These are phyloP conservation scores for Flammula alnicola DNA, from an alignment of 1,284 basidiomycete genomes.

Conservation along the genomic window DNA sequence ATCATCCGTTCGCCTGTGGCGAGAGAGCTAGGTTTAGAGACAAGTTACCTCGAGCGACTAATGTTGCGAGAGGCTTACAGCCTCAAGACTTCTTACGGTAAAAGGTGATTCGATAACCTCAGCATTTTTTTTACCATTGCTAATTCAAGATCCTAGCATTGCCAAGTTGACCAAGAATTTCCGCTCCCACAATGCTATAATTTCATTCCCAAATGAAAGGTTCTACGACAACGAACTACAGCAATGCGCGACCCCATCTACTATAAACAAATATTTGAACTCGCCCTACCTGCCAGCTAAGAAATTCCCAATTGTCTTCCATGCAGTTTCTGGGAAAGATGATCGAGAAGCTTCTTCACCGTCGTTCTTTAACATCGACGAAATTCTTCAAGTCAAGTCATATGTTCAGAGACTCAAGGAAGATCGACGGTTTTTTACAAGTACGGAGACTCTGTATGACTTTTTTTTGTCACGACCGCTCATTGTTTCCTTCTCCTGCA, in stretches of 20 bases:
- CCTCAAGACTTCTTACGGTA: constrained; percentile 36
- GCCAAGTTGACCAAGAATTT: constrained; percentile 54
- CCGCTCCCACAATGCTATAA: constrained; percentile 59
- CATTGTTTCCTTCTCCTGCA: neutral
- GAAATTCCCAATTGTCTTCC: constrained; percentile 64
- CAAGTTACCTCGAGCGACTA: constrained; percentile 60
- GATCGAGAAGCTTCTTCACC: constrained; percentile 63
- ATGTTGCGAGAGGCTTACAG: constrained; percentile 56
- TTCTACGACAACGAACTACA: constrained; percentile 60
- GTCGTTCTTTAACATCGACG: constrained; percentile 69
- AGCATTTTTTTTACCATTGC: neutral
- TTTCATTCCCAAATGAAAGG: constrained; percentile 58
- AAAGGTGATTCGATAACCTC: constrained; percentile 16
- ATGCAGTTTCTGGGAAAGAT: constrained; percentile 61
- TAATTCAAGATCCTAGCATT: constrained; percentile 21
- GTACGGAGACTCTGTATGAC: constrained; percentile 34
- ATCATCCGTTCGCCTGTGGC: constrained; percentile 59
- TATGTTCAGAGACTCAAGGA: constrained; percentile 43
- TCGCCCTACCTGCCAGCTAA: constrained; percentile 47
- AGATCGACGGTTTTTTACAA: constrained; percentile 40
- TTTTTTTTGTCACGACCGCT: neutral
- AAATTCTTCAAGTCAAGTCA: constrained; percentile 55
- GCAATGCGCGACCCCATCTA: constrained; percentile 41
- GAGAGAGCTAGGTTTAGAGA: constrained; percentile 52
- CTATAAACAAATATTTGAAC: constrained; percentile 42